A percentile compares a stretch with the other conserved stretches of the same genome.
phyloP scores from a whole-genome alignment of 2,329 filamentous ascomycete genomes.

The Spiromastix sp. region DNA sequence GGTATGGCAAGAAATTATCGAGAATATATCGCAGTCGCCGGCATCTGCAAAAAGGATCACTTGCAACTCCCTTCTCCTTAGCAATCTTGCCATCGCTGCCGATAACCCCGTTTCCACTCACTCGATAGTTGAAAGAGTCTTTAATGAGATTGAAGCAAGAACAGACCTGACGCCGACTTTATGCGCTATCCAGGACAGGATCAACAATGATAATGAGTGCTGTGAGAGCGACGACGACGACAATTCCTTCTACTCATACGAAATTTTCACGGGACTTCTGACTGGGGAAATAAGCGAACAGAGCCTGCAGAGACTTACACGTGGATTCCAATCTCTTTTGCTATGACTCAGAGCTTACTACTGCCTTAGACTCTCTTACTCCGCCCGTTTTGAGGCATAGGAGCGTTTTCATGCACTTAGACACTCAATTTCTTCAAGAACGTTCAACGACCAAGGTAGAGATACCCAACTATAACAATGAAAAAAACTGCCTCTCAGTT shows the following conservation, averaged over 20 bases:
- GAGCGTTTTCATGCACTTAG: too few species aligned
- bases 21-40: conserved; percentile 1
- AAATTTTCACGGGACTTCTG: conserved; percentile 2
- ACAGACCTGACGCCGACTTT: not conserved
- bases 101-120: conserved; percentile 5
- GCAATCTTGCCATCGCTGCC: conserved; percentile 6
- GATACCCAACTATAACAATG: too few species aligned
- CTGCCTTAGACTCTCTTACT: too few species aligned
- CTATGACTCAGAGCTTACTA: too few species aligned
- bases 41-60: conserved; percentile 1
- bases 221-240: conserved; percentile 2
- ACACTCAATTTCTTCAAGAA: too few species aligned
- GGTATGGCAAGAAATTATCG: conserved; percentile 2
- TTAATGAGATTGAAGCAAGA: conserved; percentile 5
- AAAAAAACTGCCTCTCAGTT: too few species aligned
- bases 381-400: too few species aligned
- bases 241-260: conserved; percentile 1
- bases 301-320: conserved; percentile 1
- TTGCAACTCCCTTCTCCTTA: conserved; percentile 4
- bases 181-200: not conserved
- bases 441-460: too few species aligned
- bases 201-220: not conserved
- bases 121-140: conserved; percentile 5
- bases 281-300: conserved; percentile 1
- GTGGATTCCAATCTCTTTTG: conserved; percentile 6